Evolutionary conservation across 768 basidiomycete species (phyloP).

Genomic region (Boletellus sp.): DNA sequence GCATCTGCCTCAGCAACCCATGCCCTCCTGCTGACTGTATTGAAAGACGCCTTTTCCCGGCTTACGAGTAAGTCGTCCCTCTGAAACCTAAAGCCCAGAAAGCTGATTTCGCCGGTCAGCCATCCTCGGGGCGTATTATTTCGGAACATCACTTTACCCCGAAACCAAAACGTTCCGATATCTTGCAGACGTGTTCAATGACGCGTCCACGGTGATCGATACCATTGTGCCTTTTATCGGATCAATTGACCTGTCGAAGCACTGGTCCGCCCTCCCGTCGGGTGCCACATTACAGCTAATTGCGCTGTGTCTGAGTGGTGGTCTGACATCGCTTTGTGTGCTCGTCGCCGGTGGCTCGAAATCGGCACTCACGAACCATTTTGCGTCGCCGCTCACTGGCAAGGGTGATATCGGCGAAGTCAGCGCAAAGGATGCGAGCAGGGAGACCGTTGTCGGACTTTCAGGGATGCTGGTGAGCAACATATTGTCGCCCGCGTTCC

Average conservation of each 20-base stretch:
- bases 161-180: slow-evolving; percentile 70
- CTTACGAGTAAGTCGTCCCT: slow-evolving; percentile 49
- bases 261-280: slow-evolving; percentile 33
- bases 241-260: slow-evolving; percentile 24
- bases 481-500: background rate
- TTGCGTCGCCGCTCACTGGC: slow-evolving; percentile 48
- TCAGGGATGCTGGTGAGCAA: slow-evolving; percentile 61
- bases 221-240: slow-evolving; percentile 55
- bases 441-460: slow-evolving; percentile 66
- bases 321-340: slow-evolving; percentile 54
- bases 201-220: slow-evolving; percentile 56
- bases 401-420: slow-evolving; percentile 67
- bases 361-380: slow-evolving; percentile 64
- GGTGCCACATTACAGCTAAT: slow-evolving; percentile 39
- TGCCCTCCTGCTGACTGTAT: slow-evolving; percentile 59
- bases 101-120: slow-evolving; percentile 36
- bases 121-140: slow-evolving; percentile 55
- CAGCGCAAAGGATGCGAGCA: slow-evolving; percentile 69
- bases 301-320: slow-evolving; percentile 56
- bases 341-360: slow-evolving; percentile 70
- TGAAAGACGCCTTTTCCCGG: slow-evolving; percentile 63
- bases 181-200: slow-evolving; percentile 65
- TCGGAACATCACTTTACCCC: slow-evolving; percentile 62
- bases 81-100: background rate
- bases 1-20: slow-evolving; percentile 62